Conservation (phyloP, 768 basidiomycete genomes). For the Tulasnella sp. region DNA sequence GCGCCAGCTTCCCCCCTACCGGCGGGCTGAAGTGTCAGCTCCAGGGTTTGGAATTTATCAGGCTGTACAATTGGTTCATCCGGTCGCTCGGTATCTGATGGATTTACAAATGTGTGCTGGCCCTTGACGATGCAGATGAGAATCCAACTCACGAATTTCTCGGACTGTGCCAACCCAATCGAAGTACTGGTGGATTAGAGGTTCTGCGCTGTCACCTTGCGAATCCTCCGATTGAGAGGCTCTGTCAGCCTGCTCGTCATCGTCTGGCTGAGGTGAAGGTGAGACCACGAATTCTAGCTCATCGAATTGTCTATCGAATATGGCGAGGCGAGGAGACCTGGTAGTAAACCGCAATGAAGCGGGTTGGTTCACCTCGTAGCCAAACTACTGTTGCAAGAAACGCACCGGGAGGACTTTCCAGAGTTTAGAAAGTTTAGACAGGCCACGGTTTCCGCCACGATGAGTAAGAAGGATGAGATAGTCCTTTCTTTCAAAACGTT, state of each 20-base stretch:
- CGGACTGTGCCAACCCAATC: conserved; percentile 33
- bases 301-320: conserved; percentile 54
- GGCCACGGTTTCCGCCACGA: conserved; percentile 28
- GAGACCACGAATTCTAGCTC: conserved; percentile 41
- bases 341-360: conserved; percentile 23
- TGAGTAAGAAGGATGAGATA: not conserved
- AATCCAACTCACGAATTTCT: no score
- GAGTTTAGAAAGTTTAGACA: conserved; percentile 31
- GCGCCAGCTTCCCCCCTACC: no score
- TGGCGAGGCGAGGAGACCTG: conserved; percentile 31
- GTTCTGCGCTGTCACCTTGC: conserved; percentile 29
- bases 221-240: conserved; percentile 15
- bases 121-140: no score
- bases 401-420: conserved; percentile 20
- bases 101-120: no score
- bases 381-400: conserved; percentile 11
- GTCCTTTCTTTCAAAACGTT: conserved; percentile 15
- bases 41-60: no score
- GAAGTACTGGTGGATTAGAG: conserved; percentile 44
- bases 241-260: conserved; percentile 17
- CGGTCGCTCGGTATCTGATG: no score
- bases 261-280: conserved; percentile 22
- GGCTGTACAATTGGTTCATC: no score
- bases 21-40: no score
- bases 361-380: conserved; percentile 7